Evolutionary conservation across 306 rosid genomes (phyloP).

Genomic region (Prunus davidiana): DNA sequence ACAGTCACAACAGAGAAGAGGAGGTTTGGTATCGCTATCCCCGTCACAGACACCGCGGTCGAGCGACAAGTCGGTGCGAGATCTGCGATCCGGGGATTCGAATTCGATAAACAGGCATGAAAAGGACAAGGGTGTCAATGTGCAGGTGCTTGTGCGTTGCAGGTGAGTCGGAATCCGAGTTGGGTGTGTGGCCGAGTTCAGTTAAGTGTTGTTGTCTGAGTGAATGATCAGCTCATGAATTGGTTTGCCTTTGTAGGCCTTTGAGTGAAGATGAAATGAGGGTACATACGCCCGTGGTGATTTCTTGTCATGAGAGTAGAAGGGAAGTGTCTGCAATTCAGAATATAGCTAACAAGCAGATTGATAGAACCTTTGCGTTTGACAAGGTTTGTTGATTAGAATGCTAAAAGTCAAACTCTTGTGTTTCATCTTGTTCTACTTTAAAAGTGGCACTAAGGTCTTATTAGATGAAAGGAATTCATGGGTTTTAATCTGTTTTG

Average conservation of each 20-base stretch:
- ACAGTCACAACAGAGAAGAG: conserved; percentile 65
- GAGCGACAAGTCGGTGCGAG: conserved; percentile 71
- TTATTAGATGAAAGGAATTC: background rate
- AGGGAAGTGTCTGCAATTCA: conserved; percentile 86
- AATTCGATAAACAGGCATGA: conserved; percentile 73
- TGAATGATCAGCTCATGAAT: background rate
- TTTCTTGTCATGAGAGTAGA: conserved; percentile 78
- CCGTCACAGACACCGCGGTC: conserved; percentile 97
- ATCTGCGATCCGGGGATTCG: conserved; percentile 96
- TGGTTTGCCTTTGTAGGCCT: conserved; percentile 59
- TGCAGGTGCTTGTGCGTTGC: conserved; percentile 95
- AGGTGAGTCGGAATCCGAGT: conserved; percentile 56
- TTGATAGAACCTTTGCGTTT: conserved; percentile 87
- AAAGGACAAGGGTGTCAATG: conserved; percentile 95
- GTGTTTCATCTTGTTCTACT: background rate
- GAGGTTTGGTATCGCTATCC: conserved; percentile 76
- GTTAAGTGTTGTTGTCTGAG: background rate
- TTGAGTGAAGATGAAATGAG: conserved; percentile 86
- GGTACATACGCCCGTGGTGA: conserved; percentile 88
- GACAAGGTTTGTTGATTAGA: conserved; percentile 62
- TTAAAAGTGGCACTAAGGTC: background rate
- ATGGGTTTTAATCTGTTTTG: background rate
- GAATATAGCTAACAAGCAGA: conserved; percentile 96
- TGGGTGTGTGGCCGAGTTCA: conserved; percentile 10
- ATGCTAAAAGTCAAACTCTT: background rate